Conservation (phyloP, 2,329 filamentous ascomycete species). For the Fusarium denticulatum region DNA sequence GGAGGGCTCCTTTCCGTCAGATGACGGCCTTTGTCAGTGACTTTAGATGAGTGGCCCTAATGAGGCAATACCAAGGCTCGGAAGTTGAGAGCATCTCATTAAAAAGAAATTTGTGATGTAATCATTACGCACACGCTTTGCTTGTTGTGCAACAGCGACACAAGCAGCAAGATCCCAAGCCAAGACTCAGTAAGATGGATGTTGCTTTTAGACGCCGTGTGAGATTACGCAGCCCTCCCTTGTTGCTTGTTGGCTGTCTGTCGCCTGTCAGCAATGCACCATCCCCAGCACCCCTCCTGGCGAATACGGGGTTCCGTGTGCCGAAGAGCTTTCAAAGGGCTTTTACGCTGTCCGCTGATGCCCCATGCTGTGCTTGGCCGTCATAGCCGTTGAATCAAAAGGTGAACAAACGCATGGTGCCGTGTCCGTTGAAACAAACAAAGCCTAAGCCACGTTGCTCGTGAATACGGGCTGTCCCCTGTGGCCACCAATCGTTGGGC, state of each 20-base stretch:
- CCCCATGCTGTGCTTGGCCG: neutral
- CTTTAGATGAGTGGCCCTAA: neutral
- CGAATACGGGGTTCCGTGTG: constrained; percentile 20
- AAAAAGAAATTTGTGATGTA: constrained; percentile 13
- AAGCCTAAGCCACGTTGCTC: constrained; percentile 33
- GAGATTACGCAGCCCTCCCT: constrained; percentile 15
- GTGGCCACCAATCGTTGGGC: constrained; percentile 27
- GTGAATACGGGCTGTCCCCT: constrained; percentile 35
- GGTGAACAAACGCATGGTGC: constrained; percentile 13
- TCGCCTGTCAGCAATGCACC: constrained; percentile 22
- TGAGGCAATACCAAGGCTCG: constrained; percentile 6
- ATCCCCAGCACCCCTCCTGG: neutral
- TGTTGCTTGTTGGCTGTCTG: neutral
- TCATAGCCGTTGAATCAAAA: constrained; percentile 16
- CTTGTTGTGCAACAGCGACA: constrained; percentile 8
- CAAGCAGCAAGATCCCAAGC: constrained; percentile 1
- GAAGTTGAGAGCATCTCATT: neutral
- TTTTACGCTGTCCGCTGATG: neutral
- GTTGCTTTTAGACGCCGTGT: constrained; percentile 25
- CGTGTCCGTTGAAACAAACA: constrained; percentile 22
- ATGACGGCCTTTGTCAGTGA: neutral
- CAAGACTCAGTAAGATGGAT: neutral
- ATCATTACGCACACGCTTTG: constrained; percentile 26
- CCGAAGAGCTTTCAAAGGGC: neutral
- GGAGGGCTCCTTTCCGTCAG: neutral